Percentiles rank a stretch among this genome's conserved stretches.
phyloP scores from a whole-genome alignment of 805 yeast species.

The Candida suzukii region DNA sequence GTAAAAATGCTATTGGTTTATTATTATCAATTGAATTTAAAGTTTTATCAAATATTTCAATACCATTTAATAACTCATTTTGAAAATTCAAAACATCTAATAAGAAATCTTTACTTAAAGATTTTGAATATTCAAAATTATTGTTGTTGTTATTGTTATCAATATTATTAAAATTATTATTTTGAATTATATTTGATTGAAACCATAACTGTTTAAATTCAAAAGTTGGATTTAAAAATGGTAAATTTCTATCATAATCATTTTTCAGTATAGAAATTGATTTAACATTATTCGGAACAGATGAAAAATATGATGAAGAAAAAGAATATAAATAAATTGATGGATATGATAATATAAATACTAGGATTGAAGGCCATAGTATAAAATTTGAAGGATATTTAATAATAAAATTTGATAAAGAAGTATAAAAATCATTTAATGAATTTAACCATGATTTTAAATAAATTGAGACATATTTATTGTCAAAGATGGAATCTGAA shows the following conservation, averaged over 20 bases:
- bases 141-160: neutral
- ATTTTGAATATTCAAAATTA: conserved; percentile 3
- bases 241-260: conserved; percentile 3
- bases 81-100: conserved; percentile 29
- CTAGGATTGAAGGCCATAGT: conserved; percentile 40
- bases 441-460: conserved; percentile 6
- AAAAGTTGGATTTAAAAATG: neutral
- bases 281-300: conserved; percentile 7
- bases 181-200: conserved; percentile 15
- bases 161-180: neutral
- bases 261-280: conserved; percentile 9
- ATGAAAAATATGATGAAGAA: conserved; percentile 5
- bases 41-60: conserved; percentile 6
- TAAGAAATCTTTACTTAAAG: conserved; percentile 30
- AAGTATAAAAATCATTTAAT: conserved; percentile 8
- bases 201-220: conserved; percentile 28
- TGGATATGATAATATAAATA: conserved; percentile 43
- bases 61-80: conserved; percentile 18
- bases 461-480: neutral
- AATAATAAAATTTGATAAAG: conserved; percentile 17
- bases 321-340: conserved; percentile 27
- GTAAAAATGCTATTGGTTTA: conserved; percentile 15
- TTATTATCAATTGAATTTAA: conserved; percentile 2
- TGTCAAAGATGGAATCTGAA: neutral
- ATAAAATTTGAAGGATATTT: conserved; percentile 35